Base-by-base conservation (phyloP, 371 early-diverging fungal genomes). In the Lichtheimia ramosa region DNA sequence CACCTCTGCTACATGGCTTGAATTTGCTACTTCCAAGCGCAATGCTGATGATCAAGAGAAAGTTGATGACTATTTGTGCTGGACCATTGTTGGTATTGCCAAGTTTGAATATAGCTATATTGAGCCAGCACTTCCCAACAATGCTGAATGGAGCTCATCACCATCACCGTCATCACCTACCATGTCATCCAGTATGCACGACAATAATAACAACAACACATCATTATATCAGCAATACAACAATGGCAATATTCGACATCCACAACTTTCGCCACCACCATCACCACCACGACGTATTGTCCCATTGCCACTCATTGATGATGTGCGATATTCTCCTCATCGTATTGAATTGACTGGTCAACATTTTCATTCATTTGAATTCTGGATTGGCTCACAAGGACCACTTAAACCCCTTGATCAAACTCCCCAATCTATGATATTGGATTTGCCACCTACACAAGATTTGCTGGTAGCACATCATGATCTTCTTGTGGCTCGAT, bases 71-170 rank as follows among this genome's bases (percentile, higher is more conserved):
- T 85, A 85, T 68, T 77, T 90, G 42, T 92, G 92, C 74, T 92
- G 93, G 93, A 92, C 93, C 5, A 91, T 92, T 59, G 91, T 92
- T 28, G 89, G 91, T 48, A 76, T 79, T 43, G 65, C 79, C 48
- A 81, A 78, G 49, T 81, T 81, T 61, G 81, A 83, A 51, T 81
- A 82, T 57, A 75, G 74, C 2, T 81, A 41, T 25, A 51, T 51
- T 7, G 59, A 59, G 48, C 55, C 55, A 8, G 48, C 40, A 14
- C 16, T 28, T 6, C 28, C 54, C 7, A 52, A 20, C 52, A 13
- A 13, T 52, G 39, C 28, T 20, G 12, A 13, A 28, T 52, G 24
- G 18, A 27, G 24, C 2, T 3, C 28, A 34, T 25, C 52, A 28
- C 51, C 51, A 3, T 25, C 52, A 51, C 52, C 52, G 3, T 24